These are phyloP conservation scores for Aspergillus candidus DNA, from an alignment of 2,329 filamentous ascomycete species.

Conservation along the genomic window DNA sequence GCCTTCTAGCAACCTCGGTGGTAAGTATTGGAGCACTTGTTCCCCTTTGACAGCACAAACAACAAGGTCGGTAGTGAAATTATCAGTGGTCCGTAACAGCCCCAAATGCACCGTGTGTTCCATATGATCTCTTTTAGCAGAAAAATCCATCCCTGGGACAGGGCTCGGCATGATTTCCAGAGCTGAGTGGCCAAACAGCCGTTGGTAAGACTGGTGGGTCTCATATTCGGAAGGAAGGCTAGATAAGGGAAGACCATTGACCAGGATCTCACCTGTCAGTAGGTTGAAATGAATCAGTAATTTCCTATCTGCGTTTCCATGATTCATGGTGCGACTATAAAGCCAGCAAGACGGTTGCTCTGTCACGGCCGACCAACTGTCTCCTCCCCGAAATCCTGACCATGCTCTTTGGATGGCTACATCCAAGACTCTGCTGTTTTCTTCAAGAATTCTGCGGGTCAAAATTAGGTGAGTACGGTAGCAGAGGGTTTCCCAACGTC, in stretches of 20 bases:
- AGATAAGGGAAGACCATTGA: slow-evolving; percentile 26
- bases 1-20: slow-evolving; percentile 19
- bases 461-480: slow-evolving; percentile 12
- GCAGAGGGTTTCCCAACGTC: slow-evolving; percentile 18
- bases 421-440: slow-evolving; percentile 8
- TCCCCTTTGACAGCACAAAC: slow-evolving; percentile 22
- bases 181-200: slow-evolving; percentile 20
- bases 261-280: slow-evolving; percentile 28
- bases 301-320: slow-evolving; percentile 1
- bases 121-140: slow-evolving; percentile 14
- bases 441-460: slow-evolving; percentile 3
- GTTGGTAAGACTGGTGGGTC: slow-evolving; percentile 16
- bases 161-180: slow-evolving; percentile 17
- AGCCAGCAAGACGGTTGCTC: slow-evolving; percentile 5
- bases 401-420: slow-evolving; percentile 10
- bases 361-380: slow-evolving; percentile 4
- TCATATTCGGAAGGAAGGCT: slow-evolving; percentile 24
- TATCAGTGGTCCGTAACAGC: slow-evolving; percentile 12
- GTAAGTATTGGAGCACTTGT: slow-evolving; percentile 26
- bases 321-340: not conserved
- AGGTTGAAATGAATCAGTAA: slow-evolving; percentile 26
- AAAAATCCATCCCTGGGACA: slow-evolving; percentile 16
- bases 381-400: slow-evolving; percentile 13
- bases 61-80: slow-evolving; percentile 22
- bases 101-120: slow-evolving; percentile 19